Conservation (phyloP, 352 stramenopile species). For the Elongisporangium undulatum region DNA sequence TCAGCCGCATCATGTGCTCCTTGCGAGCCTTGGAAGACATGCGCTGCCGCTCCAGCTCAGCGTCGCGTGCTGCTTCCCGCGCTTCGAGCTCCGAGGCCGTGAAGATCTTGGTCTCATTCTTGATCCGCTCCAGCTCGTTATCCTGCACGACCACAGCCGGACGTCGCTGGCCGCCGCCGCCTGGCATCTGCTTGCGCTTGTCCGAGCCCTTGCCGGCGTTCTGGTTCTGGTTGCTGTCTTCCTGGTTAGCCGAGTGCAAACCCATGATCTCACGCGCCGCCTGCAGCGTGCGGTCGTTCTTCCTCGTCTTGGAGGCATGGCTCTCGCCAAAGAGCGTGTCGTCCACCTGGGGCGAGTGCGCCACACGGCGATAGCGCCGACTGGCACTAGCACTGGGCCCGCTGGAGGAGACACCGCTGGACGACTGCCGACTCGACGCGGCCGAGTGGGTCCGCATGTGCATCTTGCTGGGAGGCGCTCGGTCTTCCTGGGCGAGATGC, state of each 20-base stretch:
- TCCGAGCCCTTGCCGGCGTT: slow-evolving; percentile 2
- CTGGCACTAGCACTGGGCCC: slow-evolving; percentile 11
- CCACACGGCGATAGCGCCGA: slow-evolving; percentile 57
- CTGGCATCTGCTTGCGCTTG: slow-evolving; percentile 9
- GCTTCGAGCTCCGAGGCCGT: slow-evolving; percentile 44
- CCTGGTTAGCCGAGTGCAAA: slow-evolving; percentile 16
- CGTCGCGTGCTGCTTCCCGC: slow-evolving; percentile 50
- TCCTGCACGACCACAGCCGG: slow-evolving; percentile 26
- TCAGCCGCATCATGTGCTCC: slow-evolving; percentile 73
- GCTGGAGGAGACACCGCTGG: neutral
- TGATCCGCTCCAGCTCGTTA: slow-evolving; percentile 53
- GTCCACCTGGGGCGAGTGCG: slow-evolving; percentile 56
- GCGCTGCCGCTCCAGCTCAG: slow-evolving; percentile 45
- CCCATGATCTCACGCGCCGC: slow-evolving; percentile 20
- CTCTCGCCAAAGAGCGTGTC: slow-evolving; percentile 69
- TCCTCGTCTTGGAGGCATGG: slow-evolving; percentile 32
- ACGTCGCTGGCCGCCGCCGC: slow-evolving; percentile 1
- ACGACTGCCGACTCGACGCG: neutral
- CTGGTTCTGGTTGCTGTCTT: slow-evolving; percentile 12
- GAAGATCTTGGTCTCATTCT: slow-evolving; percentile 63
- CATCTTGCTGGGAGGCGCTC: neutral
- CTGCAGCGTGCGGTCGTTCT: slow-evolving; percentile 54
- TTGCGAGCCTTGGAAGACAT: slow-evolving; percentile 70
- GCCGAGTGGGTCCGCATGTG: neutral
- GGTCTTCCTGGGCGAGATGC: neutral